These are phyloP conservation scores for Dillenia suffruticosa DNA, from an alignment of 164 flowering plant species.

Conservation along the genomic window DNA sequence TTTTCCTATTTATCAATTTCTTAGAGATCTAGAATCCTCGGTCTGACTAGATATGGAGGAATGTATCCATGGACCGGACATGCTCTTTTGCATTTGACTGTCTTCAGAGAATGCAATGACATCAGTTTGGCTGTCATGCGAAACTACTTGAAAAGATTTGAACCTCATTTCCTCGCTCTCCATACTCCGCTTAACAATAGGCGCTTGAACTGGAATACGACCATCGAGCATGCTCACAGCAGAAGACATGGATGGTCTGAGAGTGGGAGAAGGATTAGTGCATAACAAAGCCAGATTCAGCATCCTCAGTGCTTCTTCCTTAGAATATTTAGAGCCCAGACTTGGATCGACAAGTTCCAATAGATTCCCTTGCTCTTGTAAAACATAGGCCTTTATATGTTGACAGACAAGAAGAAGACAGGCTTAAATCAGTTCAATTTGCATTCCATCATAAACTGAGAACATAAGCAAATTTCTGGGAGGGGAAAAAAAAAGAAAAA, in stretches of 20 bases:
- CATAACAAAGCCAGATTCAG: conserved; percentile 62
- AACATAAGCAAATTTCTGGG: background rate
- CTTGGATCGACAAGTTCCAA: conserved; percentile 68
- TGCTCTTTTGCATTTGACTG: conserved; percentile 11
- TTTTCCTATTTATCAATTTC: background rate
- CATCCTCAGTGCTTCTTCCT: conserved; percentile 55
- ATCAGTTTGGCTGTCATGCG: conserved; percentile 20
- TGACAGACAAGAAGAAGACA: no score
- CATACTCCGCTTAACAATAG: conserved; percentile 25
- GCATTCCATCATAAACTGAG: no score
- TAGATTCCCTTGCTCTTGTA: conserved; percentile 70
- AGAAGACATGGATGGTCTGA: conserved; percentile 79
- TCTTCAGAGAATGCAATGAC: conserved; percentile 1
- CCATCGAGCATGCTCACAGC: conserved; percentile 82
- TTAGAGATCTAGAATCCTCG: conserved; percentile 9
- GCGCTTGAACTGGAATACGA: conserved; percentile 40
- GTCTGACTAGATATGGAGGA: conserved; percentile 16
- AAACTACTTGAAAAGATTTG: conserved; percentile 21
- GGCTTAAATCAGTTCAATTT: no score
- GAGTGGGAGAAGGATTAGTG: conserved; percentile 67
- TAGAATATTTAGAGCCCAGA: conserved; percentile 45
- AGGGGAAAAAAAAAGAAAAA: background rate
- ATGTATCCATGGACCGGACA: conserved; percentile 18
- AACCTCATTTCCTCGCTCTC: conserved; percentile 17
- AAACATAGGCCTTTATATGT: conserved; percentile 45